phyloP scores from a whole-genome alignment of 140 eudicot genomes.

The Eryngium alpinum region DNA sequence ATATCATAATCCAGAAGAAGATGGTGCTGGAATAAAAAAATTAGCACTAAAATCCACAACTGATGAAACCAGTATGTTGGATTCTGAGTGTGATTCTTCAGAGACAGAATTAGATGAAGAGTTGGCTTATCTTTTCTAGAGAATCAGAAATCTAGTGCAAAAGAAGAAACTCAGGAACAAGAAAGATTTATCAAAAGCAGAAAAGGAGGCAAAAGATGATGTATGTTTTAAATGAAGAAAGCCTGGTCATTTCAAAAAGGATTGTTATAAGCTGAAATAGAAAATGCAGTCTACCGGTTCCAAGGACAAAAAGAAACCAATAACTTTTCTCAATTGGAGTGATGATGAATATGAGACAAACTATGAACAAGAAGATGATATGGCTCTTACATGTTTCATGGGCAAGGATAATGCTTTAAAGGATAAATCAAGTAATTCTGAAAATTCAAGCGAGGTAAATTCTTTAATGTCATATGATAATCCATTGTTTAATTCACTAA shows the following conservation, averaged over 20 bases:
- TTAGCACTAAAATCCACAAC: not conserved
- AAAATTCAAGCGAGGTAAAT: no score
- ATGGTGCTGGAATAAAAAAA: not conserved
- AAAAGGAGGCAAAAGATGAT: not conserved
- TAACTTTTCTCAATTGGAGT: no score
- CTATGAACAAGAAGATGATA: no score
- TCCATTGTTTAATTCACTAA: no score
- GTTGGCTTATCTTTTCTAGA: not conserved
- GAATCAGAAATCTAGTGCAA: not conserved
- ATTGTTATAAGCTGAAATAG: not conserved
- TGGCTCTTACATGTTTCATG: no score
- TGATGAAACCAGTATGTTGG: no score
- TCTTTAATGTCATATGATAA: no score
- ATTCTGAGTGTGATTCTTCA: not conserved
- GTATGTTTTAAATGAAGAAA: not conserved
- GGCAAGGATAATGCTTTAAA: no score
- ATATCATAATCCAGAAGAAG: not conserved
- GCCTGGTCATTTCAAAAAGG: not conserved
- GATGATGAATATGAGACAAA: no score
- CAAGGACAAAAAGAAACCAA: not conserved
- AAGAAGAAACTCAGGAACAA: not conserved
- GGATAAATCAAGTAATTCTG: no score
- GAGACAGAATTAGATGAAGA: not conserved
- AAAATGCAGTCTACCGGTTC: not conserved
- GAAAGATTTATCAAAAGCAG: not conserved